Conservation (phyloP, 305 asterid genomes). For the Fraxinus xanthoxyloides region DNA sequence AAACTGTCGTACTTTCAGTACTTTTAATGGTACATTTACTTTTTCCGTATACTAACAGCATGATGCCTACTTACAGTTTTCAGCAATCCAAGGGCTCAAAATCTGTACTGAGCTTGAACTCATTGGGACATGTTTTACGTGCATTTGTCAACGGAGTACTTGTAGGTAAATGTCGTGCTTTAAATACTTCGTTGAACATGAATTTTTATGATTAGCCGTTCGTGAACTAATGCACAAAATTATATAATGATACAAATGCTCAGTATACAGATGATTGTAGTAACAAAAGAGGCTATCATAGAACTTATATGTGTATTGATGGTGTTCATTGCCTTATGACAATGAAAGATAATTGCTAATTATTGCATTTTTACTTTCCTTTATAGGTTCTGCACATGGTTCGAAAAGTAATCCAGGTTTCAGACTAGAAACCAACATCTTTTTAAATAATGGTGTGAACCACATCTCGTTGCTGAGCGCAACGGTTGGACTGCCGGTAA, state of each 20-base stretch:
- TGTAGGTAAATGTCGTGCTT: conserved; percentile 41
- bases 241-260: not conserved
- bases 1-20: not conserved
- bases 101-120: conserved; percentile 44
- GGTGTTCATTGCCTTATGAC: not conserved
- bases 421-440: conserved; percentile 31
- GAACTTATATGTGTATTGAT: not conserved
- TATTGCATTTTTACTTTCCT: not conserved
- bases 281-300: not conserved
- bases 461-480: conserved; percentile 70
- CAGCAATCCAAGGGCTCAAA: conserved; percentile 31
- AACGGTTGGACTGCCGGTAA: conserved; percentile 82
- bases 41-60: conserved; percentile 14
- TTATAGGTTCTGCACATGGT: conserved; percentile 70
- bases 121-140: conserved; percentile 68
- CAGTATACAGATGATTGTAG: not conserved
- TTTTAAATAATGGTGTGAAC: conserved; percentile 47
- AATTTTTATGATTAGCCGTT: not conserved
- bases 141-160: conserved; percentile 65
- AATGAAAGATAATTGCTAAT: not conserved
- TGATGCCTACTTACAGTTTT: conserved; percentile 37
- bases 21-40: not conserved
- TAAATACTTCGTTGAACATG: not conserved
- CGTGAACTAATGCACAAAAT: not conserved
- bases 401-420: conserved; percentile 34